Evolutionary conservation across 495 filamentous ascomycete genomes (phyloP).

Genomic region (Rostrohypoxylon terebratum): DNA sequence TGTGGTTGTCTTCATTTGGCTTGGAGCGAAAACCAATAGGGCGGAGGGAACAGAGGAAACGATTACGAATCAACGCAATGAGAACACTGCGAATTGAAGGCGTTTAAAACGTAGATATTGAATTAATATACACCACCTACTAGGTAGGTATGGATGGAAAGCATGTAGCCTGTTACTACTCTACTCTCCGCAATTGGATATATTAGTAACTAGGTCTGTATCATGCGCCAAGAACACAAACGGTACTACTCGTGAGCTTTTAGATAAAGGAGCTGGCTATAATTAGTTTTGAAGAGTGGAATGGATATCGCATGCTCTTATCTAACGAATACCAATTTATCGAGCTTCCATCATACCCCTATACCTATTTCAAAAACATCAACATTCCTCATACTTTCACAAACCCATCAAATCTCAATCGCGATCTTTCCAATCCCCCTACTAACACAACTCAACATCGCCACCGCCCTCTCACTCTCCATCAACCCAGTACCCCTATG

Average conservation of each 20-base stretch:
- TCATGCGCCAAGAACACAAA: too few relatives aligned
- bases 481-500: constrained; percentile 64
- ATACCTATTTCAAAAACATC: neutral
- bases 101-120: neutral
- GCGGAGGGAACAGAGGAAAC: neutral
- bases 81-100: neutral
- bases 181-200: too few relatives aligned
- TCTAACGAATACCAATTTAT: neutral
- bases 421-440: constrained; percentile 59
- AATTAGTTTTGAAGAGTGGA: neutral
- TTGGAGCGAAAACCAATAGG: constrained; percentile 11
- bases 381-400: neutral
- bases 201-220: too few relatives aligned
- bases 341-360: neutral
- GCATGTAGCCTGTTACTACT: too few relatives aligned
- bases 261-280: neutral
- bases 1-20: constrained; percentile 38
- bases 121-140: neutral
- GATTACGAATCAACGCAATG: neutral
- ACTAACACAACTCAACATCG: constrained; percentile 63
- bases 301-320: neutral
- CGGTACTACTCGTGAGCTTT: too few relatives aligned
- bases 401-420: constrained; percentile 54
- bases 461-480: constrained; percentile 56
- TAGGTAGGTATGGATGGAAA: too few relatives aligned